Percentiles rank a stretch among this genome's conserved stretches.
Conservation (phyloP, 768 basidiomycete species). For the Suillus clintonianus region DNA sequence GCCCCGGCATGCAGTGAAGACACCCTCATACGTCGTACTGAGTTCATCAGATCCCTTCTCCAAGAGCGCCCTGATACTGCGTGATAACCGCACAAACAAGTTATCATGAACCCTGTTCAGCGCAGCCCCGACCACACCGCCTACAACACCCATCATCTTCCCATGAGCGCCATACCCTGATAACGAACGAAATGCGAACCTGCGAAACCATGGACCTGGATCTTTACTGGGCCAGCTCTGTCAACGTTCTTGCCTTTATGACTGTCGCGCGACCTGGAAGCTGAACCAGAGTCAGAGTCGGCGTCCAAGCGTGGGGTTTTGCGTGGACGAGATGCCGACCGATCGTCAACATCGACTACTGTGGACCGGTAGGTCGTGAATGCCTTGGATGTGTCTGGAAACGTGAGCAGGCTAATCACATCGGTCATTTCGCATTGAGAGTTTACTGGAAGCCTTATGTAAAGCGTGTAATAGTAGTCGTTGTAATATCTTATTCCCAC, state of each 20-base stretch:
- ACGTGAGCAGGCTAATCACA: slow-evolving; percentile 39
- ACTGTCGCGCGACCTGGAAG: slow-evolving; percentile 51
- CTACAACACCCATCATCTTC: neutral
- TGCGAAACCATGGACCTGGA: slow-evolving; percentile 48
- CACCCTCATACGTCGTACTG: slow-evolving; percentile 53
- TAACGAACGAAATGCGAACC: slow-evolving; percentile 25
- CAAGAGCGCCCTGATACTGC: slow-evolving; percentile 44
- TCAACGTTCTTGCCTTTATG: slow-evolving; percentile 23
- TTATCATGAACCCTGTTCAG: slow-evolving; percentile 10
- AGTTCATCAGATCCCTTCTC: slow-evolving; percentile 38
- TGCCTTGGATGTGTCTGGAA: slow-evolving; percentile 54
- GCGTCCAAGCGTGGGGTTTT: slow-evolving; percentile 68
- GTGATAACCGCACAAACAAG: slow-evolving; percentile 32
- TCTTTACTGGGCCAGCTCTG: slow-evolving; percentile 42
- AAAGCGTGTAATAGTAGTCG: neutral
- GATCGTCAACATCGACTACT: slow-evolving; percentile 38
- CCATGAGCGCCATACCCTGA: neutral
- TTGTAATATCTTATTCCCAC: too few relatives aligned
- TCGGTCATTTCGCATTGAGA: slow-evolving; percentile 35
- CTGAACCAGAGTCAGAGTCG: slow-evolving; percentile 70
- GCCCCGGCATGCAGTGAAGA: slow-evolving; percentile 59
- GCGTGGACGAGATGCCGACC: slow-evolving; percentile 59
- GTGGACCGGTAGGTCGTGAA: slow-evolving; percentile 46
- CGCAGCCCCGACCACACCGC: neutral
- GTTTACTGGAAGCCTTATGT: neutral